Base-by-base conservation (phyloP, 2,329 filamentous ascomycete species). In the Tolypocladium tropicale region DNA sequence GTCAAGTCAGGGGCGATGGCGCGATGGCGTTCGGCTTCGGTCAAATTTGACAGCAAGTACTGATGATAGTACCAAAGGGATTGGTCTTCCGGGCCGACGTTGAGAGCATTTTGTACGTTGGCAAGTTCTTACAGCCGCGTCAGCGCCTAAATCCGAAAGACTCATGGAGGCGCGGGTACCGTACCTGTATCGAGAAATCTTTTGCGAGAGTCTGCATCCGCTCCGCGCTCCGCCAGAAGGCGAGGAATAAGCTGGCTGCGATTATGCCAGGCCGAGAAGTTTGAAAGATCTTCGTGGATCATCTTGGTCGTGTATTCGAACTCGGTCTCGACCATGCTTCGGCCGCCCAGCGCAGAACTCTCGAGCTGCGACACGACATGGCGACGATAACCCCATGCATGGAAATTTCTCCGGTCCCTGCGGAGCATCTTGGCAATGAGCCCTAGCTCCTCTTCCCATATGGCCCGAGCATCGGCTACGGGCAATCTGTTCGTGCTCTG, bases 31-130 rank as follows among this genome's bases (percentile, higher is more conserved):
- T 68, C 74, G 52, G 72, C 74, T 64, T 76, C 78, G 54, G 79
- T 75, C 63, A 88, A 75, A 65, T 85, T 87, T 58, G 84, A 81
- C 74, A 96, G 84, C 56, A 96, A 76, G 65, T 87, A 95, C 63
- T 94, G 88, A 69, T 97, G 91, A 67, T 99, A 97, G 71, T 95
- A 96, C 92, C 94, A 99, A 6, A 96, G 78, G 21, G 91, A 96
- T 68, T 97, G 93, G 67, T 97, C 93, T 63, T 95, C 91, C 0
- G 93, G 91, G 57, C 95, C 92, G 39, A 90, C 89, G 58, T 91
- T 94, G 52, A 97, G 77, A 0, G 88, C 92, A 56, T 86, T 81
- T 55, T 87, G 84, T 30, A 96, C 85, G 48, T 89, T 75, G 30
- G 81, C 77, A 53, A 97, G 77, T 73, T 99, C 94, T 79, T 53